Base-by-base conservation (phyloP, 1,284 basidiomycete species). In the Sphagnurus paluster region DNA sequence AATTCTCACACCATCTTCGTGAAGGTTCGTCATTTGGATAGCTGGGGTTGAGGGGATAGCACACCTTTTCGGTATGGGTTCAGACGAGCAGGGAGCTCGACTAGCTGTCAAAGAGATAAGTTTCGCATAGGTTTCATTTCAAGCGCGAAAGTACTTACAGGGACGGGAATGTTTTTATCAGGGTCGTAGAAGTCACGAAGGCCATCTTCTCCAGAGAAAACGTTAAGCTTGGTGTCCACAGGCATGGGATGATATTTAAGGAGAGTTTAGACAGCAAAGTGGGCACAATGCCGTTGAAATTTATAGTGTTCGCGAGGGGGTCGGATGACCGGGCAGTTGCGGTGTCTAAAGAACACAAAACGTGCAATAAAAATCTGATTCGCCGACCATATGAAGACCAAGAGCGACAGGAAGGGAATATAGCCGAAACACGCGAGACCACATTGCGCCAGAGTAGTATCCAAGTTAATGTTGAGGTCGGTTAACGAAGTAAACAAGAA, bases 161-260 rank as follows among this genome's bases (percentile, higher is more conserved):
- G 56, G 11, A 57, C 51, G n/a, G 50, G 56, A 2, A 56, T 52
- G 28, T 46, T 49, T 30, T 56, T 50, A 38, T 60, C 58, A 13
- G 59, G 59, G 34, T 60, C 48, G 30, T 57, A 57, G 29, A 53
- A 59, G 36, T 54, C 54, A 8, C 40, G 17, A 7, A 60, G 46
- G 3, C 50, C 52, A 17, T 55, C 44, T 38, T 59, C 56, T 25
- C 57, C 59, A 24, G 55, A 59, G 39, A 51, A 60, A 9, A 57
- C 53, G 39, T 60, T 60, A 32, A 57, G 46, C 20, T 49, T 10
- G 8, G 57, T 56, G 33, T 59, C 56, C 6, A 54, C 42, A 40
- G 52, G 33, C 56, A 56, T 56, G 11, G 8, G n/a, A n/a, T n/a
- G n/a, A n/a, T n/a, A n/a, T n/a, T n/a, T 19, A 37, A 43, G 25